Evolutionary conservation across 192 early-diverging fungal species (phyloP).

Genomic region (Radiomyces spectabilis): DNA sequence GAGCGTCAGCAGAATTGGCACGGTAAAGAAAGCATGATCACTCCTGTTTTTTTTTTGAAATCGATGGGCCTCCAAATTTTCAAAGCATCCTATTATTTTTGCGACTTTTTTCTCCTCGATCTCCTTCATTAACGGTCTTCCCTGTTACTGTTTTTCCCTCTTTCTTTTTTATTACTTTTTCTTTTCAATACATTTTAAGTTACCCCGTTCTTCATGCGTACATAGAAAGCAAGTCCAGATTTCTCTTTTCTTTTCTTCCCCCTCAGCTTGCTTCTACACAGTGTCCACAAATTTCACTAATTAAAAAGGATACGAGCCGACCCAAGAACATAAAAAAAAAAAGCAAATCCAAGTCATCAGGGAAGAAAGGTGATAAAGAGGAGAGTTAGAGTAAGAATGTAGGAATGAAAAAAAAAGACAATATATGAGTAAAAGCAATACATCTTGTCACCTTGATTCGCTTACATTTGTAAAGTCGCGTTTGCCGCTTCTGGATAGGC

Average conservation of each 20-base stretch:
- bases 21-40: no score
- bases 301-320: background rate
- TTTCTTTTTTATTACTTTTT: no score
- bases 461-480: conserved; percentile 7
- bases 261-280: background rate
- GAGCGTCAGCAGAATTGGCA: no score
- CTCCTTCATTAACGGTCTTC: no score
- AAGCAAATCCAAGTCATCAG: background rate
- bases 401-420: background rate
- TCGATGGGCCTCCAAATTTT: no score
- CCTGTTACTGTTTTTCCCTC: no score
- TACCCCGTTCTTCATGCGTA: no score
- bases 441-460: background rate
- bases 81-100: no score
- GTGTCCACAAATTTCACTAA: conserved; percentile 19
- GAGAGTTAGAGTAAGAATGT: background rate
- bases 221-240: no score
- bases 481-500: conserved; percentile 7
- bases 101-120: no score
- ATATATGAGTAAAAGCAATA: background rate
- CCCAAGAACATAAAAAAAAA: background rate
- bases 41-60: no score
- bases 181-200: no score
- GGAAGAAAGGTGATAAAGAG: background rate
- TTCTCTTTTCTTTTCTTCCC: background rate